Evolutionary conservation across 768 basidiomycete species (phyloP).

Genomic region (Auriscalpium microsporum): DNA sequence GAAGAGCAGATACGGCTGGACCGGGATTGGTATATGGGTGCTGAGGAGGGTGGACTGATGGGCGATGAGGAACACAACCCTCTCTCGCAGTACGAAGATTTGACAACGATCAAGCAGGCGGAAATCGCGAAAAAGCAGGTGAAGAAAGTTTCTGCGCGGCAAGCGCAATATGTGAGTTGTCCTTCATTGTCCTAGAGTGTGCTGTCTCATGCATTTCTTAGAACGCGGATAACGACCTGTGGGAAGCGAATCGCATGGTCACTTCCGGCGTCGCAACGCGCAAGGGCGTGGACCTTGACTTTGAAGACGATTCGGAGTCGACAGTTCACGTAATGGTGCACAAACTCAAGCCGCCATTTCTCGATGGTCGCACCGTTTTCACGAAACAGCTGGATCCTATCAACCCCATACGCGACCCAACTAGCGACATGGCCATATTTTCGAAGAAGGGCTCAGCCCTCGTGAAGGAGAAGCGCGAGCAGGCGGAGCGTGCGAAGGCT

Average conservation of each 20-base stretch:
- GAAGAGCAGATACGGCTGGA: conserved; percentile 90
- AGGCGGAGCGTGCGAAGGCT: conserved; percentile 92
- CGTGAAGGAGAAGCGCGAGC: conserved; percentile 93
- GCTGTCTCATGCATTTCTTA: conserved; percentile 20
- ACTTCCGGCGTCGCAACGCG: conserved; percentile 92
- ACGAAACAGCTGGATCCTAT: conserved; percentile 96
- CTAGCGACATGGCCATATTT: conserved; percentile 93
- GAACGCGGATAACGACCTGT: conserved; percentile 97
- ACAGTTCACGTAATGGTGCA: conserved; percentile 97
- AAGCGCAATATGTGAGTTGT: conserved; percentile 85
- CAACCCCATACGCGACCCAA: conserved; percentile 89
- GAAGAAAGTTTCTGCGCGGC: conserved; percentile 85
- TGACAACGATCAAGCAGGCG: conserved; percentile 56
- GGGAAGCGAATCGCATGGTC: conserved; percentile 98
- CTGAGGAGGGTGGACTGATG: conserved; percentile 78
- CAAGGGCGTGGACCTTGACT: conserved; percentile 82
- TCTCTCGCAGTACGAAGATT: conserved; percentile 87
- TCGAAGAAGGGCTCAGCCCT: conserved; percentile 93
- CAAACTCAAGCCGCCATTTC: conserved; percentile 93
- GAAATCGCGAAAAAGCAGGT: conserved; percentile 72
- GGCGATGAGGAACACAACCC: conserved; percentile 92
- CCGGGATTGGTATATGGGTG: conserved; percentile 93
- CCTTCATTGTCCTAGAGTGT: background rate
- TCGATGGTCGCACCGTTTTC: conserved; percentile 92
- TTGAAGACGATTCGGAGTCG: conserved; percentile 93